Base-by-base conservation (phyloP, 2,329 filamentous ascomycete genomes). In the Ophiocordyceps unilateralis region DNA sequence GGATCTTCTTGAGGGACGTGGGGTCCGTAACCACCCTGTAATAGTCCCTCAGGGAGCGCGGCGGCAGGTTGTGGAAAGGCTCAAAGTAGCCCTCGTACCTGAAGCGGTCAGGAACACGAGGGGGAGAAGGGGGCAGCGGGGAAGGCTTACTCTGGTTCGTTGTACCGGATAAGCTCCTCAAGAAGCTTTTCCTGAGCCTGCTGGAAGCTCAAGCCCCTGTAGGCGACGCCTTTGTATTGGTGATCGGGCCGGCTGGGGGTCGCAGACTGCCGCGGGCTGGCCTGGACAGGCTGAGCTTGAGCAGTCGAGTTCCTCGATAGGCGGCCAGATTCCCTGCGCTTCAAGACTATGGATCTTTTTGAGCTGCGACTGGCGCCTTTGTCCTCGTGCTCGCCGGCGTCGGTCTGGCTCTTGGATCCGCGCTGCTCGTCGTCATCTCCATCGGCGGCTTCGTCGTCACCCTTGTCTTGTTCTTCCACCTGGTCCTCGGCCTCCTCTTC, bases 141-240 rank as follows among this genome's bases (percentile, higher is more conserved):
- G 41, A 4, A 20, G 40, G 50, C 72, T 51, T 64, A 83, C 77
- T 73, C 68, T 47, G 77, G 74, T 46, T 86, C 79, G 40, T 75
- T 69, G 49, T 70, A 76, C 40, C 82, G 72, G 12, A 89, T 69
- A 47, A 89, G 60, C 51, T 89, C 83, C 43, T 81, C 75, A 4
- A 93, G 66, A 44, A 94, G 76, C 64, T 86, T 85, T 51, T 93
- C 84, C 56, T 94, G 86, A 0, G 86, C 87, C 54, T 87, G 72
- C 56, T 93, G 84, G 55, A 93, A 89, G 10, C 58, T 79, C 41
- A 88, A 74, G 5, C 81, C 82, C 44, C 77, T 74, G 58, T 84
- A 89, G 1, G 74, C 68, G 4, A 72, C 62, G 41, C 66, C 63
- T 43, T 75, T 67, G 43, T 74, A 75, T 46, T 74, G 64, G 41